phyloP scores from a whole-genome alignment of 495 filamentous ascomycete species.

The Massariosphaeria phaeospora region DNA sequence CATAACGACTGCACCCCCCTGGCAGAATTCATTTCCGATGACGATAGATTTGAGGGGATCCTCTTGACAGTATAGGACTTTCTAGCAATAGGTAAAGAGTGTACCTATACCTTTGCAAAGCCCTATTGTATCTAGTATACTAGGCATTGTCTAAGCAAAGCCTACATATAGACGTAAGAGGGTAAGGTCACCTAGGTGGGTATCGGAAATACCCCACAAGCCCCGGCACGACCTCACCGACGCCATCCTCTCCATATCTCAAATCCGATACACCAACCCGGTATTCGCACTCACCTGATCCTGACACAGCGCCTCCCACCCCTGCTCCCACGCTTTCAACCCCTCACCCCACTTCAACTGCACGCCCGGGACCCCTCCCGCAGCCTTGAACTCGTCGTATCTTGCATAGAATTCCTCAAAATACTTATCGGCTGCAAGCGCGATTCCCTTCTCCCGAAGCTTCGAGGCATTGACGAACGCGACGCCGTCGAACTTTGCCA shows the following conservation, averaged over 20 bases:
- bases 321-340: conserved; percentile 25
- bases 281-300: conserved; percentile 14
- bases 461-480: conserved; percentile 45
- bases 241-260: background rate
- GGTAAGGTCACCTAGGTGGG: too few species aligned
- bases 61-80: too few species aligned
- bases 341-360: conserved; percentile 25
- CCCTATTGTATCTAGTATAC: too few species aligned
- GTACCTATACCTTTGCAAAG: too few species aligned
- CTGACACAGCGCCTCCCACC: conserved; percentile 29
- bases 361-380: conserved; percentile 22
- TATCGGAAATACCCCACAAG: too few species aligned
- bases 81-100: too few species aligned
- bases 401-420: conserved; percentile 55
- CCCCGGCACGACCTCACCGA: too few species aligned
- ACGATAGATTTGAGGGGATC: too few species aligned
- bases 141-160: too few species aligned
- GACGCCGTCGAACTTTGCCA: conserved; percentile 29
- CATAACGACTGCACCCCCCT: too few species aligned
- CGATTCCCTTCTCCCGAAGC: conserved; percentile 41
- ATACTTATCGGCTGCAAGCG: conserved; percentile 52
- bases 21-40: too few species aligned
- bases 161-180: too few species aligned
- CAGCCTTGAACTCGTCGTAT: conserved; percentile 23
- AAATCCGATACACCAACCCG: conserved; percentile 22